phyloP scores from a whole-genome alignment of 1,139 yeast genomes.

The Blastobotrys capitulatus region DNA sequence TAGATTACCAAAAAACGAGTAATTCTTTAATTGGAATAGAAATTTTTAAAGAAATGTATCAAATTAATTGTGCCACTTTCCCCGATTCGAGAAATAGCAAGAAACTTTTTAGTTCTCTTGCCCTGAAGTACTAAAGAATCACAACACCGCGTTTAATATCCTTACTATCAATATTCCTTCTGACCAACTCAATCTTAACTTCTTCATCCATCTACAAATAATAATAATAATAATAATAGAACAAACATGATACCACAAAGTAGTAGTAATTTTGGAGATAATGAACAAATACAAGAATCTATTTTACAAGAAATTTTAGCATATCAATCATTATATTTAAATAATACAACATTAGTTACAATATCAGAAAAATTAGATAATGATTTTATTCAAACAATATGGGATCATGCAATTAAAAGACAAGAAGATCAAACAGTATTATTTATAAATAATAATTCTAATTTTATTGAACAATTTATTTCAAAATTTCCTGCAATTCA shows the following conservation, averaged over 20 bases:
- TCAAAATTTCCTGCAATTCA: conserved; percentile 4
- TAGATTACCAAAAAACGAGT: too few species aligned
- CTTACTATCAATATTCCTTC: too few species aligned
- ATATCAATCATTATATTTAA: conserved; percentile 1
- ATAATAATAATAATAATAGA: background rate
- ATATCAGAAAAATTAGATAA: conserved; percentile 19
- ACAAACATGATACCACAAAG: conserved; percentile 6
- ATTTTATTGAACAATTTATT: conserved; percentile 4
- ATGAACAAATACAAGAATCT: background rate
- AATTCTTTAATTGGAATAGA: too few species aligned
- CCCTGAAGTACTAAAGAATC: too few species aligned
- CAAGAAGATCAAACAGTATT: conserved; percentile 35
- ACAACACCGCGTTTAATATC: too few species aligned
- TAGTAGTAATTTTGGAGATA: background rate
- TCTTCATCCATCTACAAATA: too few species aligned
- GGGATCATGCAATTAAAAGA: conserved; percentile 35
- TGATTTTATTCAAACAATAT: conserved; percentile 27
- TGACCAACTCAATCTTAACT: too few species aligned
- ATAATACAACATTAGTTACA: conserved; percentile 4
- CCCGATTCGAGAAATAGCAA: too few species aligned
- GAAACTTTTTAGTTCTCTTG: too few species aligned
- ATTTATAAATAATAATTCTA: conserved; percentile 17
- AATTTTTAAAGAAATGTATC: too few species aligned
- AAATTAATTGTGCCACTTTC: too few species aligned
- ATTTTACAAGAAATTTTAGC: conserved; percentile 1